Percentiles rank a stretch among this genome's conserved stretches.
These are phyloP conservation scores for Eucalyptus grandis DNA, from an alignment of 345 rosid species.

Conservation along the genomic window DNA sequence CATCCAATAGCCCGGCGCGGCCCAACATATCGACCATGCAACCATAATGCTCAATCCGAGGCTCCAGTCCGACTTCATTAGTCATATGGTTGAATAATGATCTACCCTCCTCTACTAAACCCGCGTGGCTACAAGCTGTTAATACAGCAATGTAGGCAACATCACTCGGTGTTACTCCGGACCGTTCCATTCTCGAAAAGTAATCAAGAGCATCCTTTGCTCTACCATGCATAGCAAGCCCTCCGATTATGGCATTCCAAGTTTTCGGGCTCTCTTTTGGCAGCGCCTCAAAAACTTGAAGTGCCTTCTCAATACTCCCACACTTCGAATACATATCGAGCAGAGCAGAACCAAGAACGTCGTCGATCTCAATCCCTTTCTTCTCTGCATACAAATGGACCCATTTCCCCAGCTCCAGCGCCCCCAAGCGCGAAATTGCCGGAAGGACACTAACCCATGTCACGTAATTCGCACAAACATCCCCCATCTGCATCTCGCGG, in stretches of 20 bases:
- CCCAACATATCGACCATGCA: slow-evolving; percentile 73
- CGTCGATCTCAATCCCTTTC: slow-evolving; percentile 30
- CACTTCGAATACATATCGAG: slow-evolving; percentile 77
- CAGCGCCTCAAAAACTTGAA: slow-evolving; percentile 39
- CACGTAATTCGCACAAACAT: slow-evolving; percentile 34
- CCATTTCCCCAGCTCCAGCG: slow-evolving; percentile 54
- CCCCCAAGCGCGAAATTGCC: slow-evolving; percentile 44
- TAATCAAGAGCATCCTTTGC: slow-evolving; percentile 42
- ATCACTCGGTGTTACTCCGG: slow-evolving; percentile 29
- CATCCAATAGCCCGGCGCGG: slow-evolving; percentile 41
- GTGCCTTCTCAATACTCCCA: slow-evolving; percentile 50
- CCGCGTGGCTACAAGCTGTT: slow-evolving; percentile 62
- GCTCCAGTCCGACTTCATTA: slow-evolving; percentile 33
- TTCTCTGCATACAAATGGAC: slow-evolving; percentile 50
- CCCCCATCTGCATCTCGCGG: slow-evolving; percentile 36
- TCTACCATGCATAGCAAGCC: slow-evolving; percentile 55
- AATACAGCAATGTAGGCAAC: slow-evolving; percentile 43
- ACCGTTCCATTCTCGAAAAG: slow-evolving; percentile 31
- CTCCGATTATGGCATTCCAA: slow-evolving; percentile 59
- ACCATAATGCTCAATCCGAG: slow-evolving; percentile 63
- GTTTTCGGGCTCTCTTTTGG: slow-evolving; percentile 36
- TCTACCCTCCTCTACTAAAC: slow-evolving; percentile 49
- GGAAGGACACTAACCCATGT: slow-evolving; percentile 67
- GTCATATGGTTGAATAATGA: slow-evolving; percentile 39
- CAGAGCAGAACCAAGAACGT: slow-evolving; percentile 58